Base-by-base conservation (phyloP, 2,329 filamentous ascomycete species). In the Phaeosphaeria sp. region DNA sequence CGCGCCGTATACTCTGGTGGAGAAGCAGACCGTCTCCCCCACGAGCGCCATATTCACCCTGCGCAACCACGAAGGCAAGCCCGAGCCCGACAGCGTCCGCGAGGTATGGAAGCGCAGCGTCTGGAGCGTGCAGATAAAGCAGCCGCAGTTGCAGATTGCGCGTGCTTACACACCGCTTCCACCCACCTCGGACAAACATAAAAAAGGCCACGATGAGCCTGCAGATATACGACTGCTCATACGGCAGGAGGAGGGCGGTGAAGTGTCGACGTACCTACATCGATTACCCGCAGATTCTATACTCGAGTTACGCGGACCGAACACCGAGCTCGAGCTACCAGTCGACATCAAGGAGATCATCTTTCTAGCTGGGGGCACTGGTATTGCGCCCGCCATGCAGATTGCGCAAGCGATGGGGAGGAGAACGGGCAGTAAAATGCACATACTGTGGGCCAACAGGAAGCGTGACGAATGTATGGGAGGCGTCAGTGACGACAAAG, bases 91-190 rank as follows among this genome's bases (percentile, higher is more conserved):
- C 11, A 70, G 66, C 49, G 63, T 77, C 6, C 68, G 65, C 36
- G 70, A 78, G 30, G 68, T 66, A 17, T 89, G 87, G 85, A 77
- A 78, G 44, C 82, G 85, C 55, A 90, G 90, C 4, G 83, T 96
- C 43, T 96, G 92, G 90, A 93, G 90, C 62, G 89, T 98, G 33
- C 90, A 97, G 80, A 88, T 97, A 72, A 97, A 96, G 79, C 95
- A 98, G 79, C 95, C 95, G 1, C 89, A 97, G 75, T 80, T 98
- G 56, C 93, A 97, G 78, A 96, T 99, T 67, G 91, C 92, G 44
- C 82, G 95, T 60, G 89, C 92, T 56, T 99, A 99, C 78, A 98
- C 95, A 3, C 93, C 94, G 0, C 81, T 99, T 0, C 94, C 92
- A 0, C 84, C 87, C 2, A 75, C 30, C 64, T 74, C 33, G 78